Conservation (phyloP, 2,329 filamentous ascomycete species). For the Colletotrichum karsti region DNA sequence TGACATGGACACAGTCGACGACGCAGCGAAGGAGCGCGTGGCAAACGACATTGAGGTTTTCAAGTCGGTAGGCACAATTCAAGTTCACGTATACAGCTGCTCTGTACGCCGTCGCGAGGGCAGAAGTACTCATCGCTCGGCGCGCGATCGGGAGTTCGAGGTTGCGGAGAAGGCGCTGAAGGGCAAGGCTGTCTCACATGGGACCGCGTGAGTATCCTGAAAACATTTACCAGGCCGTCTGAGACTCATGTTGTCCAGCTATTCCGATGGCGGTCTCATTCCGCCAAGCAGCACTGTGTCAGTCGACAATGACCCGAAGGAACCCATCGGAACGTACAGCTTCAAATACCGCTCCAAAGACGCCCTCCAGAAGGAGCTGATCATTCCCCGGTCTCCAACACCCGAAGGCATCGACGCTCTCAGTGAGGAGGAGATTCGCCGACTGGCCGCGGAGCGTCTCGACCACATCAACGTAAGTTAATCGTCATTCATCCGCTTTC, state of each 20-base stretch:
- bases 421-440: constrained; percentile 23
- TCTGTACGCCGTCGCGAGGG: background rate
- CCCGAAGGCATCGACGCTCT: constrained; percentile 23
- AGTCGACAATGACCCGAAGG: constrained; percentile 16
- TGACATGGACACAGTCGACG: constrained; percentile 25
- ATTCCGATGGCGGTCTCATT: constrained; percentile 8
- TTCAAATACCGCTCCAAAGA: constrained; percentile 36
- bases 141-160: background rate
- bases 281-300: background rate
- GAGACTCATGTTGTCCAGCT: background rate
- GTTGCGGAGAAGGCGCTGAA: constrained; percentile 30
- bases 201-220: constrained; percentile 28
- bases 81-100: constrained; percentile 27
- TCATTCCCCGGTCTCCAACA: constrained; percentile 30
- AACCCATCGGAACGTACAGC: constrained; percentile 25
- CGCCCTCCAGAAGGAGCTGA: constrained; percentile 30
- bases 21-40: constrained; percentile 11
- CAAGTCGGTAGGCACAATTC: constrained; percentile 31
- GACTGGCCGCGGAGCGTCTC: constrained; percentile 24
- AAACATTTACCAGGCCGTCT: too few species aligned
- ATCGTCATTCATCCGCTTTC: too few species aligned
- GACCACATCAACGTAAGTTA: constrained; percentile 16
- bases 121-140: background rate
- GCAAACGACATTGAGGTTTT: constrained; percentile 8
- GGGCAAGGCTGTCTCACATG: constrained; percentile 31